These are phyloP conservation scores for Aquilaria sinensis DNA, from an alignment of 345 rosid species.

Conservation along the genomic window DNA sequence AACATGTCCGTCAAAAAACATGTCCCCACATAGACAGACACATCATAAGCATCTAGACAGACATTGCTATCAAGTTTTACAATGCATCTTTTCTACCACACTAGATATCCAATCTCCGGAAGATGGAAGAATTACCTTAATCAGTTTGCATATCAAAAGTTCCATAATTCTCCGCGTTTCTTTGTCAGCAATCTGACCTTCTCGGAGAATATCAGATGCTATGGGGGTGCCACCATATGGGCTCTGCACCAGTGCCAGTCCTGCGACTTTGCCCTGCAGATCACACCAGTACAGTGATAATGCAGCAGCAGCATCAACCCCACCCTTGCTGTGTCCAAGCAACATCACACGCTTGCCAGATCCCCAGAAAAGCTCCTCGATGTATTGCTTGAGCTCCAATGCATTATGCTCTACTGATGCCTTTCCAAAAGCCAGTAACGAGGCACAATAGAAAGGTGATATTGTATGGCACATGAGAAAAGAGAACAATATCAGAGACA, in stretches of 20 bases:
- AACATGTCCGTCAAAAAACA: no score
- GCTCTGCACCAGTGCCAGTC: constrained; percentile 66
- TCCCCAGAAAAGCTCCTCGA: constrained; percentile 76
- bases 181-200: constrained; percentile 66
- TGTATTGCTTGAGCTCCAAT: constrained; percentile 61
- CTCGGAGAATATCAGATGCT: constrained; percentile 65
- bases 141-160: constrained; percentile 54
- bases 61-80: no score
- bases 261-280: constrained; percentile 59
- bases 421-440: constrained; percentile 23
- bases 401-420: constrained; percentile 76
- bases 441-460: constrained; percentile 7
- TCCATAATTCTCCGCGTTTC: constrained; percentile 66
- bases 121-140: constrained; percentile 38
- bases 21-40: no score
- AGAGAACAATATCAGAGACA: neutral
- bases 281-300: constrained; percentile 47
- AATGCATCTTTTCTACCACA: no score
- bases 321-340: constrained; percentile 78
- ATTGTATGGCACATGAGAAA: constrained; percentile 1
- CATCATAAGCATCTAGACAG: no score
- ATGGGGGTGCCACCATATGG: constrained; percentile 66
- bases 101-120: neutral
- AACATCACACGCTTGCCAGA: constrained; percentile 62
- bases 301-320: constrained; percentile 79